These are phyloP conservation scores for Colletotrichum sp. DNA, from an alignment of 2,329 filamentous ascomycete genomes.

Conservation along the genomic window DNA sequence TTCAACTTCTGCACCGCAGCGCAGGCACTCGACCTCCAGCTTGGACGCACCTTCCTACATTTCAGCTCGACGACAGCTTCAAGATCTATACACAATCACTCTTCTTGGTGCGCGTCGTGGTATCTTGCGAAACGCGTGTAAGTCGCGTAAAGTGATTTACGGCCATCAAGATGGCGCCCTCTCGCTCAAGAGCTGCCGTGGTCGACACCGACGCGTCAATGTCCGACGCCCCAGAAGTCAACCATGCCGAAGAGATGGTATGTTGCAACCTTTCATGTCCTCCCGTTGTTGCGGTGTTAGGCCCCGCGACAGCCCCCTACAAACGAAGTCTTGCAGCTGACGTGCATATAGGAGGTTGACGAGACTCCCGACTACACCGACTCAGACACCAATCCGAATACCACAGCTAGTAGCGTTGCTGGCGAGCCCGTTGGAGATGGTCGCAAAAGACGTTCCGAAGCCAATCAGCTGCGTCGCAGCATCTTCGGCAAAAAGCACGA, in stretches of 20 bases:
- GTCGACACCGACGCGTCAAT: constrained; percentile 68
- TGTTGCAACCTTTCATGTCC: constrained; percentile 17
- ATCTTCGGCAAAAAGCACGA: constrained; percentile 97
- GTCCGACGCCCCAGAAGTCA: constrained; percentile 60
- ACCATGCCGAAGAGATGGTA: constrained; percentile 56
- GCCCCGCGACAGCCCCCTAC: neutral
- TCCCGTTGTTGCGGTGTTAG: neutral
- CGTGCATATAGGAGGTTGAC: constrained; percentile 56
- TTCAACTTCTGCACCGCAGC: neutral
- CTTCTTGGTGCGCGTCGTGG: neutral
- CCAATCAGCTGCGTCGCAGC: constrained; percentile 86
- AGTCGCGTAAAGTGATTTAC: constrained; percentile 60
- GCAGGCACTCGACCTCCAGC: neutral
- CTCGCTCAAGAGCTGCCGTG: constrained; percentile 56
- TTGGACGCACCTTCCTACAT: neutral
- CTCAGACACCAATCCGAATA: constrained; percentile 71
- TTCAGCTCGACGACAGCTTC: neutral
- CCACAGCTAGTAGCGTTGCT: constrained; percentile 81
- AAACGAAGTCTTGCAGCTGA: neutral
- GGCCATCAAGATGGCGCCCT: constrained; percentile 55
- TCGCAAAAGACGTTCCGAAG: constrained; percentile 84
- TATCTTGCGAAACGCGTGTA: constrained; percentile 48
- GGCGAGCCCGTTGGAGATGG: constrained; percentile 79
- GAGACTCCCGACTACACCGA: constrained; percentile 72
- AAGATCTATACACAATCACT: constrained; percentile 10